A percentile compares a stretch with the other conserved stretches of the same genome.
Evolutionary conservation across 495 filamentous ascomycete species (phyloP).

Genomic region (Aspergillus avenaceus): DNA sequence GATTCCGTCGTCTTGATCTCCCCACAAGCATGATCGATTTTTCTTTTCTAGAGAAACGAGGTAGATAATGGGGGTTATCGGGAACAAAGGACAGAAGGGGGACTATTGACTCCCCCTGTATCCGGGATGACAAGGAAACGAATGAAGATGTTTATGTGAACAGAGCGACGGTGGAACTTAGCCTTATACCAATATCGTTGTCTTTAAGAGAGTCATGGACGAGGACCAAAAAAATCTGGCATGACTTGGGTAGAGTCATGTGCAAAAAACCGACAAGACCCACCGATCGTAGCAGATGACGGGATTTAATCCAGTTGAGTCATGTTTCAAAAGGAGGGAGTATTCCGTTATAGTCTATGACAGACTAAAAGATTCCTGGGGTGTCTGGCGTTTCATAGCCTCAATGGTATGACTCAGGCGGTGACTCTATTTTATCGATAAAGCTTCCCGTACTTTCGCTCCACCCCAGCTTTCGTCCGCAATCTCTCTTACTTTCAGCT

Average conservation of each 20-base stretch:
- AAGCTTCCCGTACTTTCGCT: constrained; percentile 23
- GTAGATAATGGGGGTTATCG: constrained; percentile 4
- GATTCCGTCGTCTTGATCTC: constrained; percentile 97
- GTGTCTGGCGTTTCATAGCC: background rate
- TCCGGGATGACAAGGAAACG: constrained; percentile 2
- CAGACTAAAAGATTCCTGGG: background rate
- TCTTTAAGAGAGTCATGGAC: background rate
- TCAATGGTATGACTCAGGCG: constrained; percentile 20
- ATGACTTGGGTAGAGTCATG: background rate
- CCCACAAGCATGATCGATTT: constrained; percentile 52
- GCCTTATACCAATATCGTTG: background rate
- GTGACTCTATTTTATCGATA: constrained; percentile 40
- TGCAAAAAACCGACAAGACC: too few species aligned
- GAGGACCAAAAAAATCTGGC: background rate
- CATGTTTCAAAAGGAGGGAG: background rate
- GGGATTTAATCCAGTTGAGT: too few species aligned
- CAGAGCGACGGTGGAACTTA: background rate
- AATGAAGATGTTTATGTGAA: too few species aligned
- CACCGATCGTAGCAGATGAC: too few species aligned
- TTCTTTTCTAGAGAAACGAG: background rate
- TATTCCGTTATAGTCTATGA: background rate
- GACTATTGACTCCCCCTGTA: constrained; percentile 7
- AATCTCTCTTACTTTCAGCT: background rate
- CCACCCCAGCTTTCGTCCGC: constrained; percentile 1
- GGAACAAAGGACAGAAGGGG: background rate